Evolutionary conservation across 2,329 filamentous ascomycete genomes (phyloP).

Genomic region (Epichloe baconii): DNA sequence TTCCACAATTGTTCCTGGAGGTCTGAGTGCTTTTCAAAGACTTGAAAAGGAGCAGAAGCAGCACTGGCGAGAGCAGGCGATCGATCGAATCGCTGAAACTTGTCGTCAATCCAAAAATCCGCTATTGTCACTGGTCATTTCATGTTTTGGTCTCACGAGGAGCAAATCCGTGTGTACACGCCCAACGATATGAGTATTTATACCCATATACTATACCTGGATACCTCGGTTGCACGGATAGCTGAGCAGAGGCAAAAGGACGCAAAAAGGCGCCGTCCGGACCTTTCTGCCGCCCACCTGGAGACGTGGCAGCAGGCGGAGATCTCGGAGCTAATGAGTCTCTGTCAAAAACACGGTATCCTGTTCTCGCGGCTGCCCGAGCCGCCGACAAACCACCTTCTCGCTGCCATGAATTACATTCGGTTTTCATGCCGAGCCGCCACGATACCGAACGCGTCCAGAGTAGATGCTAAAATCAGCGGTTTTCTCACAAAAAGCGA

Average conservation of each 20-base stretch:
- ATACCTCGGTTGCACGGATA: slow-evolving; percentile 25
- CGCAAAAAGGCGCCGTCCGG: slow-evolving; percentile 19
- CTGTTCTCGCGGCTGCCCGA: slow-evolving; percentile 24
- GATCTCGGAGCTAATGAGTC: slow-evolving; percentile 23
- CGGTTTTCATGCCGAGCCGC: slow-evolving; percentile 4
- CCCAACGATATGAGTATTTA: slow-evolving; percentile 30
- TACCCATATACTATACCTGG: slow-evolving; percentile 47
- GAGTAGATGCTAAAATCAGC: slow-evolving; percentile 17
- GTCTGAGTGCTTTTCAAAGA: slow-evolving; percentile 32
- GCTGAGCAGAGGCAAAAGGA: slow-evolving; percentile 25
- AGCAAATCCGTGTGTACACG: slow-evolving; percentile 25
- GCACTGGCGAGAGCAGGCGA: slow-evolving; percentile 28
- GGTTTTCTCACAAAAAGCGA: slow-evolving; percentile 12
- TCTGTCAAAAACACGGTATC: slow-evolving; percentile 33
- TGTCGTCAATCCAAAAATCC: slow-evolving; percentile 20
- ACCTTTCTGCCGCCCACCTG: slow-evolving; percentile 24
- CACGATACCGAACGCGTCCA: slow-evolving; percentile 24
- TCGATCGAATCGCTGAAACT: slow-evolving; percentile 27
- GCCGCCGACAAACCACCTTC: background rate
- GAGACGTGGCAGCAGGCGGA: slow-evolving; percentile 35
- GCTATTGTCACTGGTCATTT: slow-evolving; percentile 43
- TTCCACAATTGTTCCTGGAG: slow-evolving; percentile 26
- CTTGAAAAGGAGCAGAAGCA: slow-evolving; percentile 24
- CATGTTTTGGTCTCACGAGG: slow-evolving; percentile 36
- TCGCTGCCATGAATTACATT: slow-evolving; percentile 3